Evolutionary conservation across 2,329 filamentous ascomycete genomes (phyloP).

Genomic region (Monilinia fructicola): DNA sequence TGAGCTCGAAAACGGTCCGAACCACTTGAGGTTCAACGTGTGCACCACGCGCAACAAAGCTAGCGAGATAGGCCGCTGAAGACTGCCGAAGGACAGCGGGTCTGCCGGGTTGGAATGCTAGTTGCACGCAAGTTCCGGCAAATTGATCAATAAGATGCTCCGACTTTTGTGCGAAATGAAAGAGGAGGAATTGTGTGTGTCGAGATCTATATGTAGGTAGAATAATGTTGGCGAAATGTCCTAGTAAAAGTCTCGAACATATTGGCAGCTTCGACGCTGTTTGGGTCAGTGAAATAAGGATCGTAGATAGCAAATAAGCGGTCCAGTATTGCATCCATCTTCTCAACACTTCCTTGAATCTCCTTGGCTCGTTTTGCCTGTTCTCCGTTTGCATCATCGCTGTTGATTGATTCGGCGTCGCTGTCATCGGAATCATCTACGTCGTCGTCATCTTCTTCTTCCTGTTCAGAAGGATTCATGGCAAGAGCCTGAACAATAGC

Average conservation of each 20-base stretch:
- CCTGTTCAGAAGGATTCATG: constrained; percentile 44
- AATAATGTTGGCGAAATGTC: constrained; percentile 84
- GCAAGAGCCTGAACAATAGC: constrained; percentile 61
- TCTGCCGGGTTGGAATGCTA: constrained; percentile 63
- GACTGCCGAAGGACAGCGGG: constrained; percentile 76
- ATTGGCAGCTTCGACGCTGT: constrained; percentile 66
- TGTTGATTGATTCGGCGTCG: constrained; percentile 69
- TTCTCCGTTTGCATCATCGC: constrained; percentile 67
- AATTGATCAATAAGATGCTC: constrained; percentile 79
- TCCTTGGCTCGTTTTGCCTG: constrained; percentile 64
- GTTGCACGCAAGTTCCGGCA: constrained; percentile 70
- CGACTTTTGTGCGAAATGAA: constrained; percentile 87
- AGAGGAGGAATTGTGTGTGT: constrained; percentile 92
- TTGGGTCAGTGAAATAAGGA: constrained; percentile 67
- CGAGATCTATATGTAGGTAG: constrained; percentile 88
- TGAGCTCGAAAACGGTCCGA: constrained; percentile 76
- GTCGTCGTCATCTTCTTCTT: constrained; percentile 54
- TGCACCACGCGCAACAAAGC: constrained; percentile 87
- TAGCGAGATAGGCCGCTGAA: constrained; percentile 88
- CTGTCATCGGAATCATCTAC: constrained; percentile 55
- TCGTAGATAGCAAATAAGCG: constrained; percentile 82
- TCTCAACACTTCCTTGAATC: constrained; percentile 79
- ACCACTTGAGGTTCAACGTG: constrained; percentile 75
- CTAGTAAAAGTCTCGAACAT: constrained; percentile 76
- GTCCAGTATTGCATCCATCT: constrained; percentile 88